Percentiles rank a stretch among this genome's conserved stretches.
phyloP scores from a whole-genome alignment of 2,329 filamentous ascomycete species.

The Fusarium compactum region DNA sequence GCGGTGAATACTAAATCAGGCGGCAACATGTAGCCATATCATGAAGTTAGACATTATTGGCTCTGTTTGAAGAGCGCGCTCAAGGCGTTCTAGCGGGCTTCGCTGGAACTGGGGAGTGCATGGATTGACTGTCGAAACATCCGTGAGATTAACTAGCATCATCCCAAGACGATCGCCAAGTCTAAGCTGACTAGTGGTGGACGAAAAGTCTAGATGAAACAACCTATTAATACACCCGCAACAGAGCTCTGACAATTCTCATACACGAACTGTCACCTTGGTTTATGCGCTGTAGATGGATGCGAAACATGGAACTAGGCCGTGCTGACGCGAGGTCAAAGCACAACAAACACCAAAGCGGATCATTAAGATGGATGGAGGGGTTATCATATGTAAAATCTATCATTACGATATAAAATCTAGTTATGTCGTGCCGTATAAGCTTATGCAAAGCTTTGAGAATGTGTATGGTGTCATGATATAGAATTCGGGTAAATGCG shows the following conservation, averaged over 20 bases:
- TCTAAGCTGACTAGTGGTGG: neutral
- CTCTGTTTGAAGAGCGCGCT: neutral
- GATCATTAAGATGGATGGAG: neutral
- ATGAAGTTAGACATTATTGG: neutral
- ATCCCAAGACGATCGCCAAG: neutral
- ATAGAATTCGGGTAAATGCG: slow-evolving; percentile 5
- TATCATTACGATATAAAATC: slow-evolving; percentile 37
- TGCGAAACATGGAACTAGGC: neutral
- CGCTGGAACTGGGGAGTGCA: neutral
- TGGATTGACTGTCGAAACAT: neutral
- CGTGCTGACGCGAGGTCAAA: neutral
- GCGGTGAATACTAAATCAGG: neutral
- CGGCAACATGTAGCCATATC: neutral
- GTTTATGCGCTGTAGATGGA: neutral
- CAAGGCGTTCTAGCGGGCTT: neutral
- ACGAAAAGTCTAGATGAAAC: slow-evolving; percentile 4
- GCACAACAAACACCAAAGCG: no score
- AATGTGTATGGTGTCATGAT: slow-evolving; percentile 26
- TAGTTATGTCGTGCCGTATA: slow-evolving; percentile 29
- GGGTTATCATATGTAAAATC: slow-evolving; percentile 7
- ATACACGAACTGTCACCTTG: neutral
- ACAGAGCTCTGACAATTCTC: neutral
- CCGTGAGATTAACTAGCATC: neutral
- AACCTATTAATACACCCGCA: neutral
- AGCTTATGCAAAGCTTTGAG: slow-evolving; percentile 22